Conservation (phyloP, 345 rosid genomes). For the Camelina hispida region DNA sequence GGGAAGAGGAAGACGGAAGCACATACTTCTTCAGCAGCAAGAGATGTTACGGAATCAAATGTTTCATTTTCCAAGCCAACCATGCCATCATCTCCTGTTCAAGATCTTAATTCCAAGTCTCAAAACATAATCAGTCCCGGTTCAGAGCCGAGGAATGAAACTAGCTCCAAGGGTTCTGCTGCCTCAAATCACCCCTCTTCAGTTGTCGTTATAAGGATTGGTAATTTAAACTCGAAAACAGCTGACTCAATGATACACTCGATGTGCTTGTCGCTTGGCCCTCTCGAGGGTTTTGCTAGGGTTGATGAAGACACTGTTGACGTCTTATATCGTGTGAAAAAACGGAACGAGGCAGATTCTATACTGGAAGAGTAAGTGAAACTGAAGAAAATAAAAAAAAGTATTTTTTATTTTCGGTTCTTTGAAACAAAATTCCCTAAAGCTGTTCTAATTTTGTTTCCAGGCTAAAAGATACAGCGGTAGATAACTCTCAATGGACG, state of each 20-base stretch:
- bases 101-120: conserved; percentile 1
- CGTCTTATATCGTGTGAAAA: conserved; percentile 24
- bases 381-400: conserved; percentile 10
- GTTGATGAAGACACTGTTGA: conserved; percentile 34
- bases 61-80: conserved; percentile 3
- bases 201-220: conserved; percentile 23
- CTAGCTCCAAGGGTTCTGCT: conserved; percentile 11
- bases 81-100: neutral
- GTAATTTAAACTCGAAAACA: conserved; percentile 30
- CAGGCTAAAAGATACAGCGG: conserved; percentile 16
- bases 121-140: neutral
- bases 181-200: neutral
- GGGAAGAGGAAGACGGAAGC: conserved; percentile 11
- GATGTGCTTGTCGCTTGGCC: conserved; percentile 17
- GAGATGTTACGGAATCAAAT: neutral
- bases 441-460: neutral
- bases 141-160: neutral
- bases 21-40: conserved; percentile 12
- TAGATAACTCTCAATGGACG: conserved; percentile 14
- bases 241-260: conserved; percentile 34
- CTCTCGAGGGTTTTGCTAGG: conserved; percentile 24
- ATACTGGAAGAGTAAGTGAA: conserved; percentile 25
- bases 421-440: conserved; percentile 4
- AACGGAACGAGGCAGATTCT: conserved; percentile 21
- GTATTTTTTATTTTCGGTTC: neutral